Evolutionary conservation across 1,284 basidiomycete genomes (phyloP), one percentile per base, ranked within the genome.

Genomic region (Singerocomus inundabilis): DNA sequence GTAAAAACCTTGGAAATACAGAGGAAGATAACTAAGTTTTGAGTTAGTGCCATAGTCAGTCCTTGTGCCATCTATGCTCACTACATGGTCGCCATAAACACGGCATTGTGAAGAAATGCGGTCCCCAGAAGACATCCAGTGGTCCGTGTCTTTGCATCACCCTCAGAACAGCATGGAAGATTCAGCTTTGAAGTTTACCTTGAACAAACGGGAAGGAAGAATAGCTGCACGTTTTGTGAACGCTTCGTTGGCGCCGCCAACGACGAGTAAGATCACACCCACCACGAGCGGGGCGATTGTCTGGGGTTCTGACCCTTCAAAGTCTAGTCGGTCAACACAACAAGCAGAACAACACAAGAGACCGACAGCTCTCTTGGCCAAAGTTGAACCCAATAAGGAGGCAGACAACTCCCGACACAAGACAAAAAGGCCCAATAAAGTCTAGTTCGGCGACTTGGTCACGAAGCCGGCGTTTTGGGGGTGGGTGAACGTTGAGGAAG

Each of bases 371-470:
- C 0, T 74, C 79, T 64, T 90, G 82, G 58, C 87, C 81, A 55
- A 78, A 81, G 66, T 87, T 87, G 67, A 97, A 93, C 0, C 93
- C 93, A 11, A 96, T 72, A 15, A 97, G 77, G n/a, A 97, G 64
- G 46, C 85, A 82, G 6, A 92, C 76, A 15, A 91, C 80, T 0
- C 88, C 88, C 1, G 69, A 70, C 46, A 95, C 80, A 48, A 97
- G 75, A 30, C 93, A 74, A 29, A 77, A 46, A 2, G 92, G 75
- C 1, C 91, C 92, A 33, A 85, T 34, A 55, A 90, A 89, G 67
- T 94, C 92, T 56, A 94, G 91, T 48, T 88, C 80, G 7, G 66
- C 59, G 13, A 80, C 60, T 60, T 91, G 82, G 55, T 88, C 68
- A 12, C 70, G 70, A 44, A 88, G 65, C 0, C 82, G 74, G 44